Percentiles rank a stretch among this genome's conserved stretches.
phyloP scores from a whole-genome alignment of 345 rosid genomes.

The Ceriops zippeliana region DNA sequence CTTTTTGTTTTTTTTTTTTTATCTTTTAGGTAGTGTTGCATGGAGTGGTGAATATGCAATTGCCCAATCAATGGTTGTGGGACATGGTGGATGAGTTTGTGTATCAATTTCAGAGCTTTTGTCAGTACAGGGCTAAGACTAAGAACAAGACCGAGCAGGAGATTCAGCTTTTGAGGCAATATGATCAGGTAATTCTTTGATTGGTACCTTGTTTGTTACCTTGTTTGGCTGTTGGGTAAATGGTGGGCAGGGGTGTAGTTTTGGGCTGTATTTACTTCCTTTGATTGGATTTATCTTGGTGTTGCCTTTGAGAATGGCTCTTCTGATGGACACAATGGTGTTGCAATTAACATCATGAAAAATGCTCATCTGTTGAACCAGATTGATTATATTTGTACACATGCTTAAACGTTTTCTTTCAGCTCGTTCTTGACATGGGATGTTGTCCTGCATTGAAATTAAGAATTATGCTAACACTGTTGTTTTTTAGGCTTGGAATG shows the following conservation, averaged over 20 bases:
- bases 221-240: neutral
- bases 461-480: neutral
- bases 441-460: neutral
- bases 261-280: too few relatives aligned
- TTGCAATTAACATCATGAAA: too few relatives aligned
- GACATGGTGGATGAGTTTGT: slow-evolving; percentile 99
- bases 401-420: too few relatives aligned
- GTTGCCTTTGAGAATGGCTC: too few relatives aligned
- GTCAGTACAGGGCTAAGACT: slow-evolving; percentile 93
- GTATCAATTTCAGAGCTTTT: slow-evolving; percentile 94
- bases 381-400: too few relatives aligned
- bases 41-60: slow-evolving; percentile 90
- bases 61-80: slow-evolving; percentile 99
- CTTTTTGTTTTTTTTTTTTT: too few relatives aligned
- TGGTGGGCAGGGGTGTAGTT: too few relatives aligned
- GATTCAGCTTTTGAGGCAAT: slow-evolving; percentile 69
- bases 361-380: too few relatives aligned
- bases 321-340: too few relatives aligned
- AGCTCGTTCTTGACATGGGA: too few relatives aligned
- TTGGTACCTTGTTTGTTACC: neutral
- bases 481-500: slow-evolving; percentile 80
- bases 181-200: slow-evolving; percentile 54
- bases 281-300: too few relatives aligned
- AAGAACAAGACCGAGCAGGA: slow-evolving; percentile 92
- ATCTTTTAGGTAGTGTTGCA: slow-evolving; percentile 64